Conservation (phyloP, 1,284 basidiomycete genomes). For the Moesziomyces sp. region DNA sequence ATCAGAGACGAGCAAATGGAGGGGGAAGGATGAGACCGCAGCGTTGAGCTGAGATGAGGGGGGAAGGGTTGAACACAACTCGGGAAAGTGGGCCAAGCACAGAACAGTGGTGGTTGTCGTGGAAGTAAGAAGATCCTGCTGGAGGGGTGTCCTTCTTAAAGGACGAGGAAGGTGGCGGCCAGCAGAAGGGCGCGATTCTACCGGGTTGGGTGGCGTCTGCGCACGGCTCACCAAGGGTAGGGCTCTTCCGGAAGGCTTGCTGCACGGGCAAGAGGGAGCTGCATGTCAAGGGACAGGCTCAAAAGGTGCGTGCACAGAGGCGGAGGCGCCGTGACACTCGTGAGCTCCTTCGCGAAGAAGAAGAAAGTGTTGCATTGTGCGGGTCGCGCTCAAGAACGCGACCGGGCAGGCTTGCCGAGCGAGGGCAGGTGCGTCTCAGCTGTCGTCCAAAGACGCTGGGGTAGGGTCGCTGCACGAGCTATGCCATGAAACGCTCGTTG, state of each 20-base stretch:
- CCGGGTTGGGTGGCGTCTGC: not conserved
- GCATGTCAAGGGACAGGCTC: no score
- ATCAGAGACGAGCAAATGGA: not conserved
- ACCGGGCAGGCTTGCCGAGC: not conserved
- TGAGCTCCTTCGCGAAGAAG: not conserved
- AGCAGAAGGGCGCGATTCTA: not conserved
- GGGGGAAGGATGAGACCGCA: constrained; percentile 10
- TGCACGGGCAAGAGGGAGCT: not conserved
- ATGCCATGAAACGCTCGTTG: no score
- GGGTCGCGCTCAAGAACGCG: not conserved
- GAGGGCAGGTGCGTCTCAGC: not conserved
- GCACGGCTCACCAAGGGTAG: not conserved
- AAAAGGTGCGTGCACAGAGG: no score
- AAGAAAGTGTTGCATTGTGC: not conserved
- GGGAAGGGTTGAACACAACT: constrained; percentile 30
- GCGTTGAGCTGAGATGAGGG: constrained; percentile 36
- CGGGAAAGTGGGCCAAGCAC: constrained; percentile 17
- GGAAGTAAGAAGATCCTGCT: not conserved
- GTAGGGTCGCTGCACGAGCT: no score
- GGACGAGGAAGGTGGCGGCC: not conserved
- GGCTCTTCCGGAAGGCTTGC: not conserved
- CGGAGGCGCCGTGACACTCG: no score
- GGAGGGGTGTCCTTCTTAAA: constrained; percentile 22
- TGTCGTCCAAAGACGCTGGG: not conserved
- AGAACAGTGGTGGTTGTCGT: constrained; percentile 11